phyloP scores from a whole-genome alignment of 345 rosid genomes.

The Tarenaya hassleriana region DNA sequence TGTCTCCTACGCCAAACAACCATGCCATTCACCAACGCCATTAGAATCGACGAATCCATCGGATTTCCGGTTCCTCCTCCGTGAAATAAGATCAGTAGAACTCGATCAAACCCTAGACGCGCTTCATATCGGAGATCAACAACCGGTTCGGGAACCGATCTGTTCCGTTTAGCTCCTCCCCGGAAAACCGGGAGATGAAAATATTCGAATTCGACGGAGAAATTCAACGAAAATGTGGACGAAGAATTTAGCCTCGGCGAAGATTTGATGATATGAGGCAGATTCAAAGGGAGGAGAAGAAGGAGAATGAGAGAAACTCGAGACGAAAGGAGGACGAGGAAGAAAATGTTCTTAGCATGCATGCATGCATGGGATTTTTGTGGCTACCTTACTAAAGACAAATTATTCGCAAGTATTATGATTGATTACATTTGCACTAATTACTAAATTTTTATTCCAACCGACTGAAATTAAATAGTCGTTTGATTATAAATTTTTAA shows the following conservation, averaged over 20 bases:
- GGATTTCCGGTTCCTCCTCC: not conserved
- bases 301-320: not conserved
- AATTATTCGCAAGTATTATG: too few species aligned
- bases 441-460: too few species aligned
- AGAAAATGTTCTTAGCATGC: constrained; percentile 18
- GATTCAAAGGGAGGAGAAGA: constrained; percentile 22
- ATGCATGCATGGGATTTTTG: too few species aligned
- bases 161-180: constrained; percentile 6
- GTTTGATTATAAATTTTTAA: too few species aligned
- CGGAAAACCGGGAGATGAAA: constrained; percentile 3
- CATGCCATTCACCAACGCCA: not conserved
- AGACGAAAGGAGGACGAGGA: not conserved
- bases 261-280: constrained; percentile 16
- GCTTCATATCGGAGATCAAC: not conserved
- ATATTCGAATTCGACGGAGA: not conserved
- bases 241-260: constrained; percentile 15
- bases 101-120: constrained; percentile 1
- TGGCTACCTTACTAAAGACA: too few species aligned
- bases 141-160: too few species aligned
- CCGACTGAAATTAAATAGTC: too few species aligned
- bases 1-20: constrained; percentile 6
- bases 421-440: too few species aligned
- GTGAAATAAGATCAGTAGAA: constrained; percentile 17
- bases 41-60: constrained; percentile 13
- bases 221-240: not conserved